A percentile compares a stretch with the other conserved stretches of the same genome.
Conservation (phyloP, 2,329 filamentous ascomycete species). For the Aspergillus sp. region DNA sequence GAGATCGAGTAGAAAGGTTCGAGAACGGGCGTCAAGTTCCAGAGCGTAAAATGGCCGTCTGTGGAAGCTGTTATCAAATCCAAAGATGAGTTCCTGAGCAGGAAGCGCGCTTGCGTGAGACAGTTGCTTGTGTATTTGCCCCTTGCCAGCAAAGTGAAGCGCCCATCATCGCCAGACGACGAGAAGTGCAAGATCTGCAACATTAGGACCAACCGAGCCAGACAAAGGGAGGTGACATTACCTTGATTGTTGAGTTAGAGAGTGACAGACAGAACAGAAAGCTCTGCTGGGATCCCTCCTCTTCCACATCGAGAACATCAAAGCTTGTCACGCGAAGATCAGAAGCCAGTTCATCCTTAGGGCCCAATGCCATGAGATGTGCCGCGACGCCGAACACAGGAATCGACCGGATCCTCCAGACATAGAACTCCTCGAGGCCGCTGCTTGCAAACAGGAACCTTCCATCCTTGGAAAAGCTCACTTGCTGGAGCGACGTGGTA, state of each 20-base stretch:
- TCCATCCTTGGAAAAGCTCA: slow-evolving; percentile 62
- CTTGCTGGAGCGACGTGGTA: slow-evolving; percentile 69
- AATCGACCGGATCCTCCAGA: slow-evolving; percentile 60
- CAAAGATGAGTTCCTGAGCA: slow-evolving; percentile 36
- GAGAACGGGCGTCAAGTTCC: slow-evolving; percentile 35
- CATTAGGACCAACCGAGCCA: slow-evolving; percentile 8
- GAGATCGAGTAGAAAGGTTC: slow-evolving; percentile 19
- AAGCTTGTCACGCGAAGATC: slow-evolving; percentile 80
- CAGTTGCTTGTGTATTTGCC: slow-evolving; percentile 64
- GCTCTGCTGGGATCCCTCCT: slow-evolving; percentile 12
- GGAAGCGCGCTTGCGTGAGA: slow-evolving; percentile 53
- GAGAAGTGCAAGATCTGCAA: slow-evolving; percentile 39
- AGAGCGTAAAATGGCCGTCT: slow-evolving; percentile 65
- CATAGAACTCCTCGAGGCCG: slow-evolving; percentile 79
- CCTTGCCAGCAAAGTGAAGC: slow-evolving; percentile 39
- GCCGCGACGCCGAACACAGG: slow-evolving; percentile 46
- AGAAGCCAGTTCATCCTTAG: slow-evolving; percentile 38
- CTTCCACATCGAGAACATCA: slow-evolving; percentile 42
- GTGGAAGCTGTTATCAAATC: slow-evolving; percentile 59
- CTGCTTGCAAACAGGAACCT: slow-evolving; percentile 73
- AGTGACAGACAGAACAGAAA: slow-evolving; percentile 63
- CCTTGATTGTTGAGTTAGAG: slow-evolving; percentile 72
- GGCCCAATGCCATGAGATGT: slow-evolving; percentile 43
- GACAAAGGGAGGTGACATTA: slow-evolving; percentile 17
- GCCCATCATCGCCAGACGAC: slow-evolving; percentile 9